These are phyloP conservation scores for Aechmea fasciata DNA, from an alignment of 176 grass and related monocot genomes.

Conservation along the genomic window DNA sequence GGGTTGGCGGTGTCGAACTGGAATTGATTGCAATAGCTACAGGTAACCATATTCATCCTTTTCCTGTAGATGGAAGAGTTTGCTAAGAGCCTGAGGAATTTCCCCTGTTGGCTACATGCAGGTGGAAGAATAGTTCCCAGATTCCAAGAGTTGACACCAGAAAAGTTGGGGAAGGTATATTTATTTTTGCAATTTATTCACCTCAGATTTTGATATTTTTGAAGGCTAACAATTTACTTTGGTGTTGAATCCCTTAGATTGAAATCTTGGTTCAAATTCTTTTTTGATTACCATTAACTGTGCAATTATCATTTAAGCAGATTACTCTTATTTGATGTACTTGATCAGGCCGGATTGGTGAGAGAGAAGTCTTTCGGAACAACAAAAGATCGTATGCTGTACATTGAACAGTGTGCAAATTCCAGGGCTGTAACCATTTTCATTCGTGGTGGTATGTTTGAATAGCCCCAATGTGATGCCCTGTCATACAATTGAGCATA, in stretches of 20 bases:
- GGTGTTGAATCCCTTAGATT: too few relatives aligned
- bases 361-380: conserved; percentile 86
- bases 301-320: background rate
- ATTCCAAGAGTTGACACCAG: conserved; percentile 76
- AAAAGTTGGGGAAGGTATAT: conserved; percentile 90
- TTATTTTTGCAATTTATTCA: background rate
- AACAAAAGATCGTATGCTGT: conserved; percentile 78
- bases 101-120: conserved; percentile 19
- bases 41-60: conserved; percentile 31
- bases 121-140: conserved; percentile 90
- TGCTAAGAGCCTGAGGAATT: background rate
- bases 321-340: conserved; percentile 12
- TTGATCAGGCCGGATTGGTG: conserved; percentile 74
- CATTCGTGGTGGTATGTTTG: conserved; percentile 68
- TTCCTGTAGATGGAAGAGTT: conserved; percentile 4
- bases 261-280: background rate
- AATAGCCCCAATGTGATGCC: background rate
- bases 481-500: background rate
- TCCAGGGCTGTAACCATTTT: conserved; percentile 85
- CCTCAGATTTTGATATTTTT: background rate
- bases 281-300: background rate
- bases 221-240: background rate
- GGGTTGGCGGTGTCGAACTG: conserved; percentile 98
- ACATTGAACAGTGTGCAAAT: conserved; percentile 83
- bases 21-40: conserved; percentile 97